Evolutionary conservation across 805 yeast species (phyloP), one percentile per base, ranked within the genome.

Genomic region (Limtongia smithiae): DNA sequence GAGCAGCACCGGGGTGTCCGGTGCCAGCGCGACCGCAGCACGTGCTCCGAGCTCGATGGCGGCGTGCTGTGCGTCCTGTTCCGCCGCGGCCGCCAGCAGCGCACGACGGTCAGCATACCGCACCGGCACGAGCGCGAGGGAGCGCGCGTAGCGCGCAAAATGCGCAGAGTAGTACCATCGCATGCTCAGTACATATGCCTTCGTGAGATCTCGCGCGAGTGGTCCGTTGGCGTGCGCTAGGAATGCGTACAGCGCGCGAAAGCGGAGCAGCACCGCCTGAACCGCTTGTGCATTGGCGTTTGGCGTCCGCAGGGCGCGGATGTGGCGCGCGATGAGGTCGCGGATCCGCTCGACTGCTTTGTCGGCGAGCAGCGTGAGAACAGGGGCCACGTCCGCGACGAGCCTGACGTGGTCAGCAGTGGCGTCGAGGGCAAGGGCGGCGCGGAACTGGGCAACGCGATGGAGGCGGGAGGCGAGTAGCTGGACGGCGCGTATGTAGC

Each of bases 131-230:
- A 79, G 80, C 51, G 85, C 85, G 43, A 90, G 67, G 0, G 94
- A 80, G 53, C 82, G 78, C 33, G 82, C 66, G 67, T 89, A 90
- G 55, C 89, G 79, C 15, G 82, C 80, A 62, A 90, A 91, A 58
- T 85, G 78, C 48, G 83, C 77, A 50, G 76, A 73, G 65, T 93
- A 93, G 69, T 91, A 93, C 98, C 98, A 93, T 60, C 78, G 73
- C 86, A 93, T 90, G 2, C 97, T 91, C 61, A 81, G 81, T 17
- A 82, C 70, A 65, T 93, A 93, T 0, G 97, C 97, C 60, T 77
- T 77, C 46, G 81, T 75, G 34, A 93, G 73, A 61, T 87, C 93
- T 14, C 70, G 64, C 0, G 95, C 91, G 46, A 93, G 68, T 5
- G 79, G 73, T 7, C 76, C 73, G 49, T 84, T 78, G 42, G 79